A percentile compares a stretch with the other conserved stretches of the same genome.
phyloP scores from a whole-genome alignment of 768 basidiomycete species.

The Cystobasidium onofrii region DNA sequence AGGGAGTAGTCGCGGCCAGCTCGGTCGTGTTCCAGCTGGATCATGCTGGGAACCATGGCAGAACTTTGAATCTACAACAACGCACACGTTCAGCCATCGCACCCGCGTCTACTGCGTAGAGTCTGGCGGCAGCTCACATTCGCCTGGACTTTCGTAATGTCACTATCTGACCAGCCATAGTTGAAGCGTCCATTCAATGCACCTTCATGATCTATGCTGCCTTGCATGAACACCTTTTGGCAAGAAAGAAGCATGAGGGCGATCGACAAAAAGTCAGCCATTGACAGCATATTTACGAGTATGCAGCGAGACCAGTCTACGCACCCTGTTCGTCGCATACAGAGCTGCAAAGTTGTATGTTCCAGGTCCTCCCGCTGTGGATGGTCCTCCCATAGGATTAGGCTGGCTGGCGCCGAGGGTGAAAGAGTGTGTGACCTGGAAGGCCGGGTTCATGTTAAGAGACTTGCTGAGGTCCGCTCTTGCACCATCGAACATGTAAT shows the following conservation, averaged over 20 bases:
- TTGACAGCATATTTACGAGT: not conserved
- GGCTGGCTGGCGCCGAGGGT: constrained; percentile 74
- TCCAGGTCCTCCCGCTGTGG: constrained; percentile 50
- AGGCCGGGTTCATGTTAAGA: constrained; percentile 84
- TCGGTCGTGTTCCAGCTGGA: constrained; percentile 87
- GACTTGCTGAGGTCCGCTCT: constrained; percentile 91
- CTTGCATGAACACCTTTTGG: constrained; percentile 78
- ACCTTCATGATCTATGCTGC: constrained; percentile 86
- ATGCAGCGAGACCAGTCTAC: constrained; percentile 23
- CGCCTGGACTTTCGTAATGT: constrained; percentile 27
- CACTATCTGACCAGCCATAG: constrained; percentile 49
- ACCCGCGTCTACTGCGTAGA: not conserved
- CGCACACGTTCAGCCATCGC: not conserved
- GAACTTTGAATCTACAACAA: constrained; percentile 26
- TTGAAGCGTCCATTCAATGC: constrained; percentile 80
- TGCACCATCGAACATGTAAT: constrained; percentile 95
- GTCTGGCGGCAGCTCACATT: constrained; percentile 2
- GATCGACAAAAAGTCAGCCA: not conserved
- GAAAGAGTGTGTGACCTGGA: constrained; percentile 97
- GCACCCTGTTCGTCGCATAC: constrained; percentile 73
- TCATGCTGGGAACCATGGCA: constrained; percentile 37
- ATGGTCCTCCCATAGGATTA: constrained; percentile 36
- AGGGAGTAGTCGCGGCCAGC: constrained; percentile 76
- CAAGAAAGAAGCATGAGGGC: not conserved
- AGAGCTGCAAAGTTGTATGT: constrained; percentile 92